Conservation (phyloP, 116 monocot genomes). For the Posidonia oceanica region DNA sequence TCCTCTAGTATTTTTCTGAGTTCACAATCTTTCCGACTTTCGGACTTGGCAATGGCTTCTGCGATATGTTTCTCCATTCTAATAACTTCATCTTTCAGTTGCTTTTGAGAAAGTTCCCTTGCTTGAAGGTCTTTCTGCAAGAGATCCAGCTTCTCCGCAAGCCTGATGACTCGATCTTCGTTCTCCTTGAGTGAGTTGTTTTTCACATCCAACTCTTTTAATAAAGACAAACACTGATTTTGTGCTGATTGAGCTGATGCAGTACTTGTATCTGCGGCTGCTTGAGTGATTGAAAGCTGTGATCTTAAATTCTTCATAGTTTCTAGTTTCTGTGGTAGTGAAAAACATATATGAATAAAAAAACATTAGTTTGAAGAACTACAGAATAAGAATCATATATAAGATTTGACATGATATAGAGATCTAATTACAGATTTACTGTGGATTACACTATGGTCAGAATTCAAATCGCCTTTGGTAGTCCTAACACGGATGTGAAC, state of each 20-base stretch:
- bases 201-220: constrained; percentile 75
- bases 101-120: constrained; percentile 58
- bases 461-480: too few species aligned
- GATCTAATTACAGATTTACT: too few species aligned
- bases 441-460: too few species aligned
- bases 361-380: too few species aligned
- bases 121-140: constrained; percentile 66
- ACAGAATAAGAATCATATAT: too few species aligned
- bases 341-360: background rate
- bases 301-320: constrained; percentile 61
- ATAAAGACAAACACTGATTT: constrained; percentile 44
- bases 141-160: constrained; percentile 58
- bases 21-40: constrained; percentile 39
- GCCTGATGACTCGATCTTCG: constrained; percentile 40
- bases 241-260: constrained; percentile 66
- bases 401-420: too few species aligned
- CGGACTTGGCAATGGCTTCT: constrained; percentile 39
- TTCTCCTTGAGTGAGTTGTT: constrained; percentile 53
- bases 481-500: too few species aligned
- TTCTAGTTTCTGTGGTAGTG: constrained; percentile 34
- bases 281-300: constrained; percentile 52
- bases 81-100: constrained; percentile 67
- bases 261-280: constrained; percentile 77
- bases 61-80: constrained; percentile 67
- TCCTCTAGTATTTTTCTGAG: constrained; percentile 54